A percentile compares a stretch with the other conserved stretches of the same genome.
Conservation (phyloP, 2,329 filamentous ascomycete genomes). For the Alternaria sp. region DNA sequence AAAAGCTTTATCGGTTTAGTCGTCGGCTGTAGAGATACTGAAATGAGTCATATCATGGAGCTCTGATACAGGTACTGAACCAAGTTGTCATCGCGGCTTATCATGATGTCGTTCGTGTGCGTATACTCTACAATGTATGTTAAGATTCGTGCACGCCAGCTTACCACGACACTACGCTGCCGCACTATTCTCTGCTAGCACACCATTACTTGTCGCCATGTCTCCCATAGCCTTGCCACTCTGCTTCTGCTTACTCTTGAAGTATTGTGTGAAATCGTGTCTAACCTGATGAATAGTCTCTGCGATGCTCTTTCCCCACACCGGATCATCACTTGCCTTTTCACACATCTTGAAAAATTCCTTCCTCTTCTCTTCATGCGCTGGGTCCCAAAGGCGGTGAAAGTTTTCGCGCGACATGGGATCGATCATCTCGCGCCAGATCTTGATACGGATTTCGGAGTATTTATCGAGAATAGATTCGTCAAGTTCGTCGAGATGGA, state of each 20-base stretch:
- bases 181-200: slow-evolving; percentile 17
- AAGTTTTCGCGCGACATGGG: slow-evolving; percentile 54
- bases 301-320: slow-evolving; percentile 37
- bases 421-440: slow-evolving; percentile 49
- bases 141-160: not conserved
- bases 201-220: slow-evolving; percentile 4
- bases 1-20: not conserved
- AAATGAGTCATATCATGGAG: not conserved
- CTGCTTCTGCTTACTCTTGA: slow-evolving; percentile 38
- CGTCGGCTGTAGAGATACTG: too few relatives aligned
- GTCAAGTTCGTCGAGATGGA: slow-evolving; percentile 46
- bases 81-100: not conserved
- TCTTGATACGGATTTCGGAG: slow-evolving; percentile 44
- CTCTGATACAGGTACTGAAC: not conserved
- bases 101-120: not conserved
- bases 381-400: slow-evolving; percentile 46
- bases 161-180: slow-evolving; percentile 3
- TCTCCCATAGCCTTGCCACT: slow-evolving; percentile 11
- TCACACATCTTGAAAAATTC: slow-evolving; percentile 47
- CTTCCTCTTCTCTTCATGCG: slow-evolving; percentile 36
- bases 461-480: slow-evolving; percentile 49
- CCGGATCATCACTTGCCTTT: slow-evolving; percentile 39
- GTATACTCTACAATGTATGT: not conserved
- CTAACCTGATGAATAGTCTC: slow-evolving; percentile 40
- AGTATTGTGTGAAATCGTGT: slow-evolving; percentile 50